These are phyloP conservation scores for Phlebiopsis flavidoalba DNA, from an alignment of 768 basidiomycete genomes.

Conservation along the genomic window DNA sequence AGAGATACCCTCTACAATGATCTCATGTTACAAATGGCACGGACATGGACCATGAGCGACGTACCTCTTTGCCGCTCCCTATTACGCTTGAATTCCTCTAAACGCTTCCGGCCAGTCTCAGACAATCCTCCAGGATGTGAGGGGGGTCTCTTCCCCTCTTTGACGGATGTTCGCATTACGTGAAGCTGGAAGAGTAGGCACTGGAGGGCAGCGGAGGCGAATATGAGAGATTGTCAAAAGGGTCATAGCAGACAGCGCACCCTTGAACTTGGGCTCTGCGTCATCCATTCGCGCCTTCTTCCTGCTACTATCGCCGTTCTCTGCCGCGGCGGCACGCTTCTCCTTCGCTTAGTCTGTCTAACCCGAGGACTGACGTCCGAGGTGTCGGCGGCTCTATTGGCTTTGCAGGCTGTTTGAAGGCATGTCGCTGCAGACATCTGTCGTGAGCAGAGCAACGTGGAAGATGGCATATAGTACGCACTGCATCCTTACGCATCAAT, in stretches of 20 bases:
- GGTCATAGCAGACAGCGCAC: slow-evolving; percentile 32
- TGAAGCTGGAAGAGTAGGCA: slow-evolving; percentile 68
- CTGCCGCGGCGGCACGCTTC: slow-evolving; percentile 57
- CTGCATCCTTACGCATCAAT: slow-evolving; percentile 61
- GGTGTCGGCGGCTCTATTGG: slow-evolving; percentile 75
- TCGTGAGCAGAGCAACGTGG: not conserved
- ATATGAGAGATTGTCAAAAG: not conserved
- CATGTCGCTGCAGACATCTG: slow-evolving; percentile 51
- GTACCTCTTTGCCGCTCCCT: slow-evolving; percentile 67
- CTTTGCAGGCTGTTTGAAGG: slow-evolving; percentile 72
- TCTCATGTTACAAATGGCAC: not conserved
- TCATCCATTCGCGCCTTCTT: slow-evolving; percentile 59
- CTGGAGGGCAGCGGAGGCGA: slow-evolving; percentile 33
- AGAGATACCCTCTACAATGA: slow-evolving; percentile 59
- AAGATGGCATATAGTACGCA: slow-evolving; percentile 24
- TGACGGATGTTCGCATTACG: slow-evolving; percentile 58
- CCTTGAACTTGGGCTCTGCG: slow-evolving; percentile 81
- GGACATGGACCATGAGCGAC: not conserved
- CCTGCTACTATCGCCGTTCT: slow-evolving; percentile 46
- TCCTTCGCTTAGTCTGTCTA: slow-evolving; percentile 87
- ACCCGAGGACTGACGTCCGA: slow-evolving; percentile 73
- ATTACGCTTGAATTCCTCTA: slow-evolving; percentile 74
- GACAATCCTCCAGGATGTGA: slow-evolving; percentile 90
- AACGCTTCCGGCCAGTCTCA: slow-evolving; percentile 57
- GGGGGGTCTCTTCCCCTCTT: slow-evolving; percentile 84